Evolutionary conservation across 164 flowering plant species (phyloP).

Genomic region (Platanus orientalis): DNA sequence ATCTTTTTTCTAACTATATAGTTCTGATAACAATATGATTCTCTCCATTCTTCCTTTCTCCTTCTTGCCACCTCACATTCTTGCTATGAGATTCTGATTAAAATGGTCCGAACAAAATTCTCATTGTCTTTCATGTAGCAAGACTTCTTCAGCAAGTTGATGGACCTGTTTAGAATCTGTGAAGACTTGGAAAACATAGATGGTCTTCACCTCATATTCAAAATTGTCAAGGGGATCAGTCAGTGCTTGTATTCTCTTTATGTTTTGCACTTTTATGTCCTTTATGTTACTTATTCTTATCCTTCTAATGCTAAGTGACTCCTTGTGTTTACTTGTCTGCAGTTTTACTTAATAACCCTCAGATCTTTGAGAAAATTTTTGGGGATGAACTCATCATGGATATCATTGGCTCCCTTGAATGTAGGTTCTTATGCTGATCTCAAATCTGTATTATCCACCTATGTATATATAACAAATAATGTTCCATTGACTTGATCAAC

Average conservation of each 20-base stretch:
- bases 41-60: neutral
- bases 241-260: constrained; percentile 32
- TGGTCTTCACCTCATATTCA: constrained; percentile 77
- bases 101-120: neutral
- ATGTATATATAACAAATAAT: neutral
- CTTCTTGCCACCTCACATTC: neutral
- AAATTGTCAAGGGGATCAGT: constrained; percentile 85
- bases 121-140: constrained; percentile 51
- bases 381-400: constrained; percentile 93
- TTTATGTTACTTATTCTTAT: neutral
- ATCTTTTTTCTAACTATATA: neutral
- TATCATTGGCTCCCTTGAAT: constrained; percentile 84
- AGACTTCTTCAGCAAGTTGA: constrained; percentile 75
- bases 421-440: constrained; percentile 44
- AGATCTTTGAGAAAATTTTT: constrained; percentile 84
- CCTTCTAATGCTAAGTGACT: constrained; percentile 2
- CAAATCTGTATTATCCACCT: neutral
- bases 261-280: neutral
- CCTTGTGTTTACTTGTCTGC: constrained; percentile 30
- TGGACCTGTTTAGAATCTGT: constrained; percentile 70
- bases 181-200: constrained; percentile 84
- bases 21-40: neutral
- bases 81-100: neutral
- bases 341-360: constrained; percentile 83
- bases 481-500: neutral